Base-by-base conservation (phyloP, 352 stramenopile genomes). In the Pythium vanterpoolii region DNA sequence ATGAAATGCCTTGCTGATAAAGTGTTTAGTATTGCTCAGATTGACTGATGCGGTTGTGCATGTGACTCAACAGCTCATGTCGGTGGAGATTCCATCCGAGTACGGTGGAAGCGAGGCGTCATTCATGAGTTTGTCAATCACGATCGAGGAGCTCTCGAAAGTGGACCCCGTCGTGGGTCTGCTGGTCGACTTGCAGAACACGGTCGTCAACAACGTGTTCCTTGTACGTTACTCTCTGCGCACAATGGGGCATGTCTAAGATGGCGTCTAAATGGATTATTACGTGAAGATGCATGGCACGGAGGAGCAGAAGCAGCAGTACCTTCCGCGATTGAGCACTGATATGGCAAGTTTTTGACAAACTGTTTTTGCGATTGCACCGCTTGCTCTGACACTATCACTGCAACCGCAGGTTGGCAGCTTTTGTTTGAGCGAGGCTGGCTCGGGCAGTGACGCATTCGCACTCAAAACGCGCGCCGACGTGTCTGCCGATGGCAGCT, bases 101-200 rank as follows among this genome's bases (percentile, higher is more conserved):
- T 97, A 91, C 62, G 89, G 88, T 42, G 97, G 97, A 33, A 93
- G 76, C 26, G 96, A 95, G 36, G 86, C 97, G 24, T 97, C 83
- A 16, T 99, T 99, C 71, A 98, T 98, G 71, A 94, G 83, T 26
- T 78, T 97, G 21, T 97, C 90, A 57, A 79, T 99, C 40, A 96
- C 93, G 11, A 97, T 99, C 33, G 96, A 99, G 74, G 96, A 99
- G 80, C 73, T 99, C 21, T 97, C 93, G 8, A 91, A 96, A 60
- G 86, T 99, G 16, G 97, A 99, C 66, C 94, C 96, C 5, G 90
- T 91, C 3, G 90, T 99, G 3, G 89, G 88, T 8, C 87, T 99
- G 34, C 76, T 98, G 21, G 96, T 96, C 11, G 96, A 99, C 54
- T 88, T 99, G 58, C 96, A 99, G 67, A 96, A 96, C 66, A 96